Evolutionary conservation across 345 rosid genomes (phyloP).

Genomic region (Gossypium turneri): DNA sequence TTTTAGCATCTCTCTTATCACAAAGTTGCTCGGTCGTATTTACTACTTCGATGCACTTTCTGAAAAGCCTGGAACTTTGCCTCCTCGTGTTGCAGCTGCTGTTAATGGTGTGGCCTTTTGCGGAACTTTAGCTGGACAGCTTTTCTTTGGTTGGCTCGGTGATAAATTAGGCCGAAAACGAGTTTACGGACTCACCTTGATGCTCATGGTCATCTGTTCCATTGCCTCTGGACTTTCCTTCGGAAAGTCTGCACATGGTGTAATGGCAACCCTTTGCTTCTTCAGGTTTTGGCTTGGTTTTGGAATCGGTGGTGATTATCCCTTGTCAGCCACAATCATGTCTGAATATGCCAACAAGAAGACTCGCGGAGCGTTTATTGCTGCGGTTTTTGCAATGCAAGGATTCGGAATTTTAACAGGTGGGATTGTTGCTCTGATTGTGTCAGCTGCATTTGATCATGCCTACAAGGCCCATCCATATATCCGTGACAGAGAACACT

Average conservation of each 20-base stretch:
- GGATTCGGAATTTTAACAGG: conserved; percentile 52
- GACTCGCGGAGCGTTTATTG: conserved; percentile 52
- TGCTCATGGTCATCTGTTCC: conserved; percentile 50
- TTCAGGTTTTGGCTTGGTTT: conserved; percentile 64
- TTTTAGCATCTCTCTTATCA: conserved; percentile 28
- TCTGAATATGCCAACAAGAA: conserved; percentile 60
- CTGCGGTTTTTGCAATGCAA: conserved; percentile 60
- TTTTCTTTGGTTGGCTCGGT: conserved; percentile 58
- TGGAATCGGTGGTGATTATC: conserved; percentile 60
- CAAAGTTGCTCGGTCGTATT: conserved; percentile 32
- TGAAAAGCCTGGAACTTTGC: conserved; percentile 38
- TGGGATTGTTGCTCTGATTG: conserved; percentile 41
- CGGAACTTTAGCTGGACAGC: conserved; percentile 53
- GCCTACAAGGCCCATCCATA: conserved; percentile 37
- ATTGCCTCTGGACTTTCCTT: conserved; percentile 52
- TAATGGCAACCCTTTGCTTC: conserved; percentile 55
- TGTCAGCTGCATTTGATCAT: conserved; percentile 34
- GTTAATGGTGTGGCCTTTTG: conserved; percentile 55
- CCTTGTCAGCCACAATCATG: conserved; percentile 60
- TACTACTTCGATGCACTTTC: conserved; percentile 23
- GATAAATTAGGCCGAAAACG: conserved; percentile 49
- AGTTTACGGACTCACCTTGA: conserved; percentile 53
- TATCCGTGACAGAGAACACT: conserved; percentile 11
- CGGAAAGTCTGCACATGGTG: conserved; percentile 29
- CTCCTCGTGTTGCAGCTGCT: conserved; percentile 45